A percentile compares a stretch with the other conserved stretches of the same genome.
phyloP scores from a whole-genome alignment of 768 basidiomycete species.

The Lactarius trivialis region DNA sequence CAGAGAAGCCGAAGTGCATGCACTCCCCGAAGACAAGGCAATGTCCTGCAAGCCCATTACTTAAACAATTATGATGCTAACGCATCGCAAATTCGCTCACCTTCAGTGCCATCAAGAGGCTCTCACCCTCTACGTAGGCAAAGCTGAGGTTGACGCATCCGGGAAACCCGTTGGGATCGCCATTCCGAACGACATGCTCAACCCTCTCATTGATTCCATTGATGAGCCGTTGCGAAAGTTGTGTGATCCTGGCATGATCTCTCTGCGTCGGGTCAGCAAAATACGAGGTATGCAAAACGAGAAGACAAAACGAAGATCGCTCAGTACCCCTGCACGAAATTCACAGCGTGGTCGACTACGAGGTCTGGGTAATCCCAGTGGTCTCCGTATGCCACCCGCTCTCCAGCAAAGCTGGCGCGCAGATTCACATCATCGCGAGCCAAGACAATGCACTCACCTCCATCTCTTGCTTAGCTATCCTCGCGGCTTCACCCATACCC shows the following conservation, averaged over 20 bases:
- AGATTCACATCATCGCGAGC: conserved; percentile 30
- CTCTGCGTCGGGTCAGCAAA: conserved; percentile 41
- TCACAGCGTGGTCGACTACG: conserved; percentile 56
- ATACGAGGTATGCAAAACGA: conserved; percentile 26
- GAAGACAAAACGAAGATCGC: conserved; percentile 12
- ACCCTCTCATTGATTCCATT: conserved; percentile 75
- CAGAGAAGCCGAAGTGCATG: conserved; percentile 95
- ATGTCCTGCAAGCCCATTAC: conserved; percentile 58
- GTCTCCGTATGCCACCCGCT: conserved; percentile 27
- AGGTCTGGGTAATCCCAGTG: conserved; percentile 45
- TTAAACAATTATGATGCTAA: not conserved
- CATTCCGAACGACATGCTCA: conserved; percentile 90
- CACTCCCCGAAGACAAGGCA: conserved; percentile 95
- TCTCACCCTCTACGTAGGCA: conserved; percentile 96
- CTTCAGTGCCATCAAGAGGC: conserved; percentile 96
- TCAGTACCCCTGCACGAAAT: conserved; percentile 94
- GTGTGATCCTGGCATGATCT: conserved; percentile 69
- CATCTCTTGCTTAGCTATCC: conserved; percentile 91
- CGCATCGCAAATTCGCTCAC: conserved; percentile 34
- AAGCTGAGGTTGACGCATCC: conserved; percentile 96
- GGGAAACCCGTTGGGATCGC: conserved; percentile 85
- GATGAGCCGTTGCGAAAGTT: conserved; percentile 76
- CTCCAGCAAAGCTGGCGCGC: conserved; percentile 27
- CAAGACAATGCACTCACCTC: conserved; percentile 49
- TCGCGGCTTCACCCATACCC: conserved; percentile 90